Evolutionary conservation across 2,329 filamentous ascomycete species (phyloP), one percentile per base, ranked within the genome.

Genomic region (Fonsecaea pedrosoi): DNA sequence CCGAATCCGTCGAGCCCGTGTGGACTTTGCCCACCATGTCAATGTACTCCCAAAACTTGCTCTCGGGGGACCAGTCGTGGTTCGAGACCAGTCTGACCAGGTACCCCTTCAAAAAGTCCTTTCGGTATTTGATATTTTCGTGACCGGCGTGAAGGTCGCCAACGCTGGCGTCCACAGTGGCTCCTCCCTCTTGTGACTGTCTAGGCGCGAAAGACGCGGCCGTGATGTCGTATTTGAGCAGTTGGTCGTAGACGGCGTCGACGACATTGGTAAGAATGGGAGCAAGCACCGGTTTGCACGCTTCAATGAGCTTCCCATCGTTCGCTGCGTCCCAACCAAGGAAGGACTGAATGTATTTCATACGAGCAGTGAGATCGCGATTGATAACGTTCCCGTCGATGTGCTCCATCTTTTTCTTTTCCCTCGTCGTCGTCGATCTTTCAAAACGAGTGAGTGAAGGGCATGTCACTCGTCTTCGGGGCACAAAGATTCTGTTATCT

Each of bases 201-300:
- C 64, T 70, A 4, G 73, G 73, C 0, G 73, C 70, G 53, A 76
- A 76, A 15, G 73, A 48, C 55, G 74, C 73, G 61, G 73, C 74
- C n/a, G 74, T 76, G 65, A 75, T 72, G 65, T 75, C 74, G 67
- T 69, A 75, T 15, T 68, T 65, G 62, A 76, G 72, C 6, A 76
- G 71, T 45, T 75, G 69, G 21, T 70, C 72, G 60, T 76, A 76
- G 66, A 76, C 72, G 37, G 72, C 69, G 57, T 75, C 73, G 37
- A 76, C 73, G 62, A 76, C 61, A 34, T 70, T 59, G 48, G 65
- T 70, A 55, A 75, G 35, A 56, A 74, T 71, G 5, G 74, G 74
- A 1, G 70, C 71, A 15, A 76, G 66, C 34, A 75, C 37, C 9
- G 66, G 57, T 40, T 71, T 74, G 60, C 69, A 67, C 6, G 69